These are phyloP conservation scores for Tetracladium setigerum DNA, from an alignment of 495 filamentous ascomycete species.

Conservation along the genomic window DNA sequence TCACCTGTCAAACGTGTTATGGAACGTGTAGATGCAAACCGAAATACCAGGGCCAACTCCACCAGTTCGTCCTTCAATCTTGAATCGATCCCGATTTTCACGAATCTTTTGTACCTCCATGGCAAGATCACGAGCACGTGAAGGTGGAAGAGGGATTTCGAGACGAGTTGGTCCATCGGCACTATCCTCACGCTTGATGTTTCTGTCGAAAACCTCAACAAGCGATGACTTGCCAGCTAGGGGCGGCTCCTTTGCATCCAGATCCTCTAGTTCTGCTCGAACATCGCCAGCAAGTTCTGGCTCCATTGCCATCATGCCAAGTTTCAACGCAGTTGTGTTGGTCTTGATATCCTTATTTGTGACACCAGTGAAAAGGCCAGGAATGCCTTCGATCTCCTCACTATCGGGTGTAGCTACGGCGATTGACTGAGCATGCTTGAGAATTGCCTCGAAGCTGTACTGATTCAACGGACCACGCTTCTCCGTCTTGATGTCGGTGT, in stretches of 20 bases:
- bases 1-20: constrained; percentile 88
- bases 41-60: constrained; percentile 74
- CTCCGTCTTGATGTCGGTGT: constrained; percentile 63
- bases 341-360: constrained; percentile 62
- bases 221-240: constrained; percentile 51
- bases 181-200: constrained; percentile 84
- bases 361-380: constrained; percentile 81
- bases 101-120: constrained; percentile 94
- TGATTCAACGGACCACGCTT: constrained; percentile 69
- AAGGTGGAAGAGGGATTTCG: constrained; percentile 77
- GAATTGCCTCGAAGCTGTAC: constrained; percentile 73
- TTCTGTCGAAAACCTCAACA: constrained; percentile 68
- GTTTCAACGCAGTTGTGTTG: constrained; percentile 49
- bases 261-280: constrained; percentile 70
- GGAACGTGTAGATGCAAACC: constrained; percentile 93
- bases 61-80: constrained; percentile 70
- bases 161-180: constrained; percentile 71
- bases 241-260: constrained; percentile 66
- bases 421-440: constrained; percentile 45
- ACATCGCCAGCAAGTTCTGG: constrained; percentile 71
- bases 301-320: constrained; percentile 78
- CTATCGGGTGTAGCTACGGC: constrained; percentile 28
- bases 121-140: constrained; percentile 77
- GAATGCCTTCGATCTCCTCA: constrained; percentile 79
- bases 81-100: constrained; percentile 84